Base-by-base conservation (phyloP, 306 rosid genomes). In the Quercus bicolor region DNA sequence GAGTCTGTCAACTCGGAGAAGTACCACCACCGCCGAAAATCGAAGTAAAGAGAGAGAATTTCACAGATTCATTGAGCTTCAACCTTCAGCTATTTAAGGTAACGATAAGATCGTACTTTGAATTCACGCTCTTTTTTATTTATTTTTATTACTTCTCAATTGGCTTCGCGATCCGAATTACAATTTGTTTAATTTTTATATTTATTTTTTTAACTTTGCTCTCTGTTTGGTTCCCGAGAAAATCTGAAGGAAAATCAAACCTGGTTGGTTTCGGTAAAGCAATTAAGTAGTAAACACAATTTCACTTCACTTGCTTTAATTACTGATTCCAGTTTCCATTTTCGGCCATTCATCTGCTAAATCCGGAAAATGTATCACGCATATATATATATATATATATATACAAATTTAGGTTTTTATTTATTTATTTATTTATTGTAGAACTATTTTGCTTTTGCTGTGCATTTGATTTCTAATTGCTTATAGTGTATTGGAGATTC, bases 21-120 rank as follows among this genome's bases (percentile, higher is more conserved):
- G 84, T 76, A 40, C 77, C 45, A 40, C 45, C 3, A 8, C 45
- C 11, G 45, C 16, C 5, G 4, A 48, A 48, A 48, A 77, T 79
- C 82, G 34, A 73, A 64, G 85, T 71, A 33, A 40, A 40, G 45
- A 2, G 26, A 68, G 73, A 45, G 59, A 19, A 34, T 69, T 81
- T 8, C 11, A 57, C 29, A 34, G 77, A 78, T 75, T 80, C 20
- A 70, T 53, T 72, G 71, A 45, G 76, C 80, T 81, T 85, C 61
- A 78, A 78, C 53, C 53, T 48, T 13, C 53, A 48, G 75, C 76
- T 83, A 69, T 23, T 74, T 26, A 69, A 83, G 92, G 93, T 89
- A 29, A 12, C 12, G 75, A 34, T 33, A 18, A 2, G 26, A 34
- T 68, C 16, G 26, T 68, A 19, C 48, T 34, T 34, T 34, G 15